Percentiles rank a stretch among this genome's conserved stretches.
Evolutionary conservation across 768 basidiomycete genomes (phyloP).

Genomic region (Xerocomellus intermedius): DNA sequence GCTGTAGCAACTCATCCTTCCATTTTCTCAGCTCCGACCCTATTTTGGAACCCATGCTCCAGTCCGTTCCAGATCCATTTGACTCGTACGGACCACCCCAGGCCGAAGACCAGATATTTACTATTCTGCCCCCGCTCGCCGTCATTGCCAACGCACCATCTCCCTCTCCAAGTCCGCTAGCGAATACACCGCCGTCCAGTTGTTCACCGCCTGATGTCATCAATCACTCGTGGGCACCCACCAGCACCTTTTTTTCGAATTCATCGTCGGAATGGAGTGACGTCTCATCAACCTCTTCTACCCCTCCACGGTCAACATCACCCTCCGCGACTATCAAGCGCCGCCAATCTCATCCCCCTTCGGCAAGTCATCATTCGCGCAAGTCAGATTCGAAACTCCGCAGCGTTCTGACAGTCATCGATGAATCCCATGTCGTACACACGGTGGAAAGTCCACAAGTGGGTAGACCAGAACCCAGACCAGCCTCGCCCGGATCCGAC

Average conservation of each 20-base stretch:
- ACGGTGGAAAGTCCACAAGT: constrained; percentile 25
- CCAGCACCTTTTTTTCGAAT: constrained; percentile 46
- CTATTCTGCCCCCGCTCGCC: constrained; percentile 83
- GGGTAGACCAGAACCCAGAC: constrained; percentile 18
- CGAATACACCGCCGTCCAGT: constrained; percentile 40
- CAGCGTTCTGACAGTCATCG: constrained; percentile 68
- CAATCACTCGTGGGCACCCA: constrained; percentile 52
- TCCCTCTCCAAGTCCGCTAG: constrained; percentile 58
- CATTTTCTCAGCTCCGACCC: constrained; percentile 67
- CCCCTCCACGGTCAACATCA: constrained; percentile 51
- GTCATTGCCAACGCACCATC: constrained; percentile 66
- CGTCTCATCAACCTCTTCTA: constrained; percentile 37
- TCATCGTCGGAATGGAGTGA: constrained; percentile 59
- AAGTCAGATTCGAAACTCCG: constrained; percentile 69
- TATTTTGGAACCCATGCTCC: constrained; percentile 86
- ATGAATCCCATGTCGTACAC: constrained; percentile 50
- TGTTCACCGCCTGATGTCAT: constrained; percentile 34
- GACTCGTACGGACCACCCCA: constrained; percentile 88
- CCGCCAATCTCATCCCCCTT: constrained; percentile 51
- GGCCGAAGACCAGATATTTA: constrained; percentile 89
- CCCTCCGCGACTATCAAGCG: constrained; percentile 44
- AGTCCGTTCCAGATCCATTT: constrained; percentile 89
- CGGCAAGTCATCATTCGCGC: constrained; percentile 39
- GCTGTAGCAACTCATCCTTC: constrained; percentile 12
- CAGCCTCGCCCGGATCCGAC: constrained; percentile 27